phyloP scores from a whole-genome alignment of 306 rosid species.

The Inga oerstediana region DNA sequence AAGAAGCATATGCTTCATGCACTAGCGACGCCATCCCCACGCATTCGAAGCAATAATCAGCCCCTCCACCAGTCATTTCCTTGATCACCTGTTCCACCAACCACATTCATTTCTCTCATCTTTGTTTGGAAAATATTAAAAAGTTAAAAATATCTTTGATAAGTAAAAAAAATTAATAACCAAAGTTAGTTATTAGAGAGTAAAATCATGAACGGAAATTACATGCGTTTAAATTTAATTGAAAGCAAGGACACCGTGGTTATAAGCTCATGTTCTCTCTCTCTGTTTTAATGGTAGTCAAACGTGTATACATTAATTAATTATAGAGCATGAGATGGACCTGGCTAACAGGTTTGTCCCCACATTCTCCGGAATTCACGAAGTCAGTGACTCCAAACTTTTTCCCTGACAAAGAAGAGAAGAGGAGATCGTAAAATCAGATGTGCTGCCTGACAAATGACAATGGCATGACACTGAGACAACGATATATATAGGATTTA shows the following conservation, averaged over 20 bases:
- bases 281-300: no score
- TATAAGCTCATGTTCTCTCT: no score
- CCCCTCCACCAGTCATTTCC: constrained; percentile 78
- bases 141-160: no score
- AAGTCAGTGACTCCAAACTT: constrained; percentile 80
- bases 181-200: not conserved
- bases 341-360: constrained; percentile 72
- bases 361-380: constrained; percentile 49
- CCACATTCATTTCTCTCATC: no score
- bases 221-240: not conserved
- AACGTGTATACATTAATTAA: no score
- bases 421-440: not conserved
- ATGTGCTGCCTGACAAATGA: not conserved
- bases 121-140: no score
- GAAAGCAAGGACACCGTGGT: not conserved
- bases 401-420: constrained; percentile 52
- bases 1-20: constrained; percentile 78
- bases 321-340: constrained; percentile 28
- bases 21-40: constrained; percentile 77
- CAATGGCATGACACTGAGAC: not conserved
- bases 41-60: constrained; percentile 88
- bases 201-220: not conserved
- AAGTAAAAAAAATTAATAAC: not conserved
- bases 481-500: no score
- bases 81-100: constrained; percentile 47